Evolutionary conservation across 2,329 filamentous ascomycete genomes (phyloP).

Genomic region (Epichloe amarillans): DNA sequence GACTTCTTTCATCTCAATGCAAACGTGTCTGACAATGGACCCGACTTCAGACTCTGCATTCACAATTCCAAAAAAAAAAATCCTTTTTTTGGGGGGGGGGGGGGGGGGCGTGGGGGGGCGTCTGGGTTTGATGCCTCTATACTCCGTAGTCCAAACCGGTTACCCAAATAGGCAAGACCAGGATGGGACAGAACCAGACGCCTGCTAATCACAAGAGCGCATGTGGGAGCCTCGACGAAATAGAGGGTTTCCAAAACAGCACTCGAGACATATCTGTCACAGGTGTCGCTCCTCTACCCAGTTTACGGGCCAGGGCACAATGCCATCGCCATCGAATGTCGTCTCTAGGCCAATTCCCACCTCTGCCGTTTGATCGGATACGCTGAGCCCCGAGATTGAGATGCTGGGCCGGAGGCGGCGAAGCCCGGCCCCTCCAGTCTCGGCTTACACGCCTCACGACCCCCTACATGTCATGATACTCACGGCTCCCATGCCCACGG

Average conservation of each 20-base stretch:
- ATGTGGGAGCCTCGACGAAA: neutral
- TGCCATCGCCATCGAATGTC: neutral
- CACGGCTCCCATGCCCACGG: neutral
- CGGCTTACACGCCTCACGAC: neutral
- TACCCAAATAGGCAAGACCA: slow-evolving; percentile 7
- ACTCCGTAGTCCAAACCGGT: neutral
- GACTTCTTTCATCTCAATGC: neutral
- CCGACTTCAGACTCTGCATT: neutral
- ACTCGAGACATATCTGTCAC: slow-evolving; percentile 25
- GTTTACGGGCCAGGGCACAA: neutral
- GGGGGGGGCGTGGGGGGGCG: no score
- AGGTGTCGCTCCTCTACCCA: slow-evolving; percentile 7
- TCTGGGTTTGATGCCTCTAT: neutral
- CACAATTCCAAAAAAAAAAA: neutral
- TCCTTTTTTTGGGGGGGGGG: no score
- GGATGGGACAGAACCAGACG: slow-evolving; percentile 3
- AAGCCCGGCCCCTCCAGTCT: slow-evolving; percentile 1
- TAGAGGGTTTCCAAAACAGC: slow-evolving; percentile 13
- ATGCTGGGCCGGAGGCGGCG: neutral
- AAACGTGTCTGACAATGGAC: neutral
- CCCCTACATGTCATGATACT: neutral
- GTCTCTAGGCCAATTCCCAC: neutral
- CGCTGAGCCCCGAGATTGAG: slow-evolving; percentile 5
- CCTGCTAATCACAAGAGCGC: neutral
- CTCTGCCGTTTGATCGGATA: slow-evolving; percentile 7